Evolutionary conservation across 441 rosid species (phyloP).

Genomic region (Kokia cookei): DNA sequence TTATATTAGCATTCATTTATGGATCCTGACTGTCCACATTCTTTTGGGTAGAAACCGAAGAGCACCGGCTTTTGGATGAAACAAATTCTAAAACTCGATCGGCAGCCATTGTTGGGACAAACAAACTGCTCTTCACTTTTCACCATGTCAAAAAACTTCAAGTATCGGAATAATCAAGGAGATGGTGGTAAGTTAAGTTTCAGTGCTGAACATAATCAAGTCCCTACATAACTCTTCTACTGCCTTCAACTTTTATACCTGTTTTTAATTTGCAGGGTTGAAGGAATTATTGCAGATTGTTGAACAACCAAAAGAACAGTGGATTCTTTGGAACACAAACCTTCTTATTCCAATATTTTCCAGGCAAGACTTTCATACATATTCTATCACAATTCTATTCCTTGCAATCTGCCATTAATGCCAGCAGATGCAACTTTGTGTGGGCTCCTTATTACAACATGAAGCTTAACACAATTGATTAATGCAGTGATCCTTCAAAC

Average conservation of each 20-base stretch:
- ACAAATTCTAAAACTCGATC: neutral
- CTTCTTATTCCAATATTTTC: slow-evolving; percentile 6
- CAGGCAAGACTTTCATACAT: neutral
- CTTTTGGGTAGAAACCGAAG: neutral
- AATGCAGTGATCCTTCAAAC: too few species aligned
- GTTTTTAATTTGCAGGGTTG: neutral
- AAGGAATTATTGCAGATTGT: neutral
- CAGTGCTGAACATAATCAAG: neutral
- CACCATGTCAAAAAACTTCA: neutral
- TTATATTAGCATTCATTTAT: neutral
- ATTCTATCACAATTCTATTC: neutral
- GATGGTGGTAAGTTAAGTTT: neutral
- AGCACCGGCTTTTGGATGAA: neutral
- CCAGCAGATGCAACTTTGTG: neutral
- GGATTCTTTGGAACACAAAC: slow-evolving; percentile 1
- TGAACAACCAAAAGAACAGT: neutral
- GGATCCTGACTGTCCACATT: neutral
- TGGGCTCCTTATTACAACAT: neutral
- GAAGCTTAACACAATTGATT: neutral
- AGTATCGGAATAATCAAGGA: neutral
- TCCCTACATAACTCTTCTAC: neutral
- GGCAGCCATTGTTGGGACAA: neutral
- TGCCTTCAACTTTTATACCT: neutral
- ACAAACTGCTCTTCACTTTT: neutral
- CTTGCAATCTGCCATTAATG: neutral